Evolutionary conservation across 1,284 basidiomycete species (phyloP).

Genomic region (Caloboletus inedulis): DNA sequence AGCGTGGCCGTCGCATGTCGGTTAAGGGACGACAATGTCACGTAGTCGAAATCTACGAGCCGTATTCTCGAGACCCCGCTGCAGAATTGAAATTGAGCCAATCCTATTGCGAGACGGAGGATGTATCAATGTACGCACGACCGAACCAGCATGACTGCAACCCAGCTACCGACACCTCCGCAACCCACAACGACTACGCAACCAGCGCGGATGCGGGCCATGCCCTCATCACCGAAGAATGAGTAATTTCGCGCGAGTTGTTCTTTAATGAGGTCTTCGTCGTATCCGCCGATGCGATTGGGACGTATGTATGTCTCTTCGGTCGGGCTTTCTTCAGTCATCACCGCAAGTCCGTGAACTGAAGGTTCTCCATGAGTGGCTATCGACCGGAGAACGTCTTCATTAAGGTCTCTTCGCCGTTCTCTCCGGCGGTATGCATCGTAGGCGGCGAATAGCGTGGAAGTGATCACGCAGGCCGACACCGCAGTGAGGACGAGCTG

Average conservation of each 20-base stretch:
- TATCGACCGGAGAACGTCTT: constrained; percentile 55
- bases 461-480: constrained; percentile 61
- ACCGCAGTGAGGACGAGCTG: constrained; percentile 63
- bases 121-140: constrained; percentile 53
- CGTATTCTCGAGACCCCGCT: constrained; percentile 74
- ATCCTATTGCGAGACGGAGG: not conserved
- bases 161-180: constrained; percentile 96
- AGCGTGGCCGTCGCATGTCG: constrained; percentile 92
- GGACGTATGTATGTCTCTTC: constrained; percentile 20
- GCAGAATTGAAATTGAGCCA: constrained; percentile 7
- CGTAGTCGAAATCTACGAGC: constrained; percentile 88
- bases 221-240: constrained; percentile 90
- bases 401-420: constrained; percentile 52
- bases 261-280: constrained; percentile 77
- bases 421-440: constrained; percentile 45
- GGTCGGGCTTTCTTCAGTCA: not conserved
- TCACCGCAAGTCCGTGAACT: constrained; percentile 5
- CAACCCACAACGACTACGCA: constrained; percentile 91
- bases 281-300: constrained; percentile 40
- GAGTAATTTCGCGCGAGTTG: constrained; percentile 93
- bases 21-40: constrained; percentile 90
- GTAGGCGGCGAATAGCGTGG: constrained; percentile 54
- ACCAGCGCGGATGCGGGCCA: constrained; percentile 73
- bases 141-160: constrained; percentile 89
- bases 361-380: constrained; percentile 29